Percentiles rank a stretch among this genome's conserved stretches.
These are phyloP conservation scores for Neoarthrinium moseri DNA, from an alignment of 2,329 filamentous ascomycete species.

Conservation along the genomic window DNA sequence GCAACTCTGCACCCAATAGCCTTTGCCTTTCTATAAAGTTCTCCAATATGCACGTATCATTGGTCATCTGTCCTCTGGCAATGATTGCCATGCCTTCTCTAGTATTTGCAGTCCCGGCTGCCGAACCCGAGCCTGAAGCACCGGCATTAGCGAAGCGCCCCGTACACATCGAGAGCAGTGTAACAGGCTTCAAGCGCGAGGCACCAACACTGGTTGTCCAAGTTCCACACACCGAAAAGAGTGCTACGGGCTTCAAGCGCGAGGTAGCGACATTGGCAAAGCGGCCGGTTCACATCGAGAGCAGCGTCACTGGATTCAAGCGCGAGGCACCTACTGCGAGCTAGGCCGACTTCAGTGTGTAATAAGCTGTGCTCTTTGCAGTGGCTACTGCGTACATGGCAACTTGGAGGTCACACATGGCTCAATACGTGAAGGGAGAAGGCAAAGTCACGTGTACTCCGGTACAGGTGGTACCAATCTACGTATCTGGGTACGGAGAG, in stretches of 20 bases:
- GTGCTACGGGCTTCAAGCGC: not conserved
- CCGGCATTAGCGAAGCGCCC: not conserved
- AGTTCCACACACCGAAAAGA: not conserved
- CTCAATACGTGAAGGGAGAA: no score
- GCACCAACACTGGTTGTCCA: not conserved
- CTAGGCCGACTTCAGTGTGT: no score
- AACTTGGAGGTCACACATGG: no score
- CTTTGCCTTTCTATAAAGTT: no score
- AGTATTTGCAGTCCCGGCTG: not conserved
- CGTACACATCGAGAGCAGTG: not conserved
- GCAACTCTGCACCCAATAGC: no score
- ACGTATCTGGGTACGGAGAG: no score
- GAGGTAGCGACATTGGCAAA: not conserved
- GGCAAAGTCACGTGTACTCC: no score
- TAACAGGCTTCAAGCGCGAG: conserved; percentile 1
- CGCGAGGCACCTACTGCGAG: not conserved
- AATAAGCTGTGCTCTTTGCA: no score
- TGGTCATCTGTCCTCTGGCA: not conserved
- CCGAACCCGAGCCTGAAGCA: not conserved
- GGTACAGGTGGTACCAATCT: no score
- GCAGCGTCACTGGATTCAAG: not conserved
- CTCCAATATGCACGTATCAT: no score
- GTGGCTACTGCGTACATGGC: no score
- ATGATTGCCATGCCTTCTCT: not conserved
- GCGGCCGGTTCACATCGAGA: not conserved